A percentile compares a stretch with the other conserved stretches of the same genome.
Conservation (phyloP, 371 early-diverging fungal genomes). For the Mucor piriformis region DNA sequence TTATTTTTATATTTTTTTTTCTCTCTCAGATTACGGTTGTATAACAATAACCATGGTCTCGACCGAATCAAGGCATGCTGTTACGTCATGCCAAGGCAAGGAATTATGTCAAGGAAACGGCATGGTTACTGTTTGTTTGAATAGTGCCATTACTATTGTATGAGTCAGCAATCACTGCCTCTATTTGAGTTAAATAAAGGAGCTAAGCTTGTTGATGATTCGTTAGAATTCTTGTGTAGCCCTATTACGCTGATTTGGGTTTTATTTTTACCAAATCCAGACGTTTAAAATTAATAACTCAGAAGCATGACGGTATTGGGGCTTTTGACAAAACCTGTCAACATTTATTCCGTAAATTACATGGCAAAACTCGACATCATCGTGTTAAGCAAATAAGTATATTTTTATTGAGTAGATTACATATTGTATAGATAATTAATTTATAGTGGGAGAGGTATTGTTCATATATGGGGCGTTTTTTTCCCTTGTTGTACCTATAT, state of each 20-base stretch:
- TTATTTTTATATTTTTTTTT: not conserved
- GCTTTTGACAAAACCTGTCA: not conserved
- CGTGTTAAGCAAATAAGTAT: too few species aligned
- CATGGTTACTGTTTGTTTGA: too few species aligned
- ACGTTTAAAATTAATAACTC: not conserved
- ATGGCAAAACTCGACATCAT: too few species aligned
- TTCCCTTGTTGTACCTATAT: not conserved
- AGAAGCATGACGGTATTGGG: not conserved
- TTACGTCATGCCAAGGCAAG: too few species aligned
- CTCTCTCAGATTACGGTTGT: not conserved
- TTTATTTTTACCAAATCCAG: slow-evolving; percentile 4
- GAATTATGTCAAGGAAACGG: too few species aligned
- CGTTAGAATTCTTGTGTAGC: too few species aligned
- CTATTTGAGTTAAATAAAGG: not conserved
- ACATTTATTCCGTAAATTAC: not conserved
- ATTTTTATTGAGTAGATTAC: not conserved
- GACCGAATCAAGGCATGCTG: too few species aligned
- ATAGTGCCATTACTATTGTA: too few species aligned
- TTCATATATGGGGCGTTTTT: not conserved
- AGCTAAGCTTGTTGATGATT: not conserved
- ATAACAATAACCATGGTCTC: not conserved
- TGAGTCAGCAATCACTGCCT: not conserved
- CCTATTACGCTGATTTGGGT: not conserved
- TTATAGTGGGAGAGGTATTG: too few species aligned
- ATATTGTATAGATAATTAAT: not conserved